These are phyloP conservation scores for Magnusiomyces tetraspermus DNA, from an alignment of 1,139 yeast genomes.

Conservation along the genomic window DNA sequence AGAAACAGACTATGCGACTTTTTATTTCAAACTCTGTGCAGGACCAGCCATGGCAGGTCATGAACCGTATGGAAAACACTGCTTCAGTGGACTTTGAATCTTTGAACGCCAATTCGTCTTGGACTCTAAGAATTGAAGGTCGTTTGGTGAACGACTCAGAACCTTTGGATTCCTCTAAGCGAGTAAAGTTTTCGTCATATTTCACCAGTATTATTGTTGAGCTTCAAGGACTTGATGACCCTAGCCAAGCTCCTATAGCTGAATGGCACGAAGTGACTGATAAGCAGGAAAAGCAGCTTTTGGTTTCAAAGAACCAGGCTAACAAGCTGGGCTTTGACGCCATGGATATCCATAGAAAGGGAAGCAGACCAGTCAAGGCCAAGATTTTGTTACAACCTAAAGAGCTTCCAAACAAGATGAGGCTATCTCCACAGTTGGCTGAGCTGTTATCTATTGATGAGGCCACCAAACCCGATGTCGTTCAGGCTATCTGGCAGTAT, in stretches of 20 bases:
- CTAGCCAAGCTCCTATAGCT: constrained; percentile 37
- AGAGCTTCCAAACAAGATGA: constrained; percentile 56
- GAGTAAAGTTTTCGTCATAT: constrained; percentile 66
- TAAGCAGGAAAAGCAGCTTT: constrained; percentile 7
- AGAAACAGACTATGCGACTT: constrained; percentile 55
- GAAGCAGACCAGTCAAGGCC: constrained; percentile 55
- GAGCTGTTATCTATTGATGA: constrained; percentile 65
- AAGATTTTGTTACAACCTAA: constrained; percentile 74
- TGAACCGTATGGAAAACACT: constrained; percentile 27
- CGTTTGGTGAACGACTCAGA: constrained; percentile 45
- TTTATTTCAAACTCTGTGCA: constrained; percentile 74
- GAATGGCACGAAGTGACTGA: constrained; percentile 52
- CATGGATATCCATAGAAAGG: constrained; percentile 73
- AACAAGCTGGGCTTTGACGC: constrained; percentile 63
- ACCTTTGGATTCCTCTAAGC: constrained; percentile 31
- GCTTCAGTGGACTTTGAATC: constrained; percentile 32
- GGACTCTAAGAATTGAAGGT: constrained; percentile 90
- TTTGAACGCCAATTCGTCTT: constrained; percentile 36
- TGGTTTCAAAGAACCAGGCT: constrained; percentile 13
- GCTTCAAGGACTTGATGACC: constrained; percentile 33
- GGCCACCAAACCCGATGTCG: constrained; percentile 78
- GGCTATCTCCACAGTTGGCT: constrained; percentile 55
- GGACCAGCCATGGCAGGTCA: constrained; percentile 84
- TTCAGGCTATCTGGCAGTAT: constrained; percentile 82
- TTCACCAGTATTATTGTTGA: constrained; percentile 81